phyloP scores from a whole-genome alignment of 495 filamentous ascomycete genomes.

The Annulohypoxylon bovei region DNA sequence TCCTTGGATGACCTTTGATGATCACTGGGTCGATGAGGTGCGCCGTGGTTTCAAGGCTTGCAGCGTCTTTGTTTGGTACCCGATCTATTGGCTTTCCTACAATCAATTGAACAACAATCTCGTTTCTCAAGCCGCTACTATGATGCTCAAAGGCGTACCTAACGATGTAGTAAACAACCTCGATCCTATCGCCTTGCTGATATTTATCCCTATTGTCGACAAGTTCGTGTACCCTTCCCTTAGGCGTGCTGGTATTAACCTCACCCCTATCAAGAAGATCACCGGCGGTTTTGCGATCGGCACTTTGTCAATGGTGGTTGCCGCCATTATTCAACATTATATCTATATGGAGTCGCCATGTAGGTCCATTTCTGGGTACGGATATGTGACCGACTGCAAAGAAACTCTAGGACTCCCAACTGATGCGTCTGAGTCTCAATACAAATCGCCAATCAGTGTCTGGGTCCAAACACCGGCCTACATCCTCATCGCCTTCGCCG shows the following conservation, averaged over 20 bases:
- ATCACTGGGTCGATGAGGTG: conserved; percentile 79
- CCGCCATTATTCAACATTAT: conserved; percentile 72
- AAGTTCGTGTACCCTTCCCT: conserved; percentile 73
- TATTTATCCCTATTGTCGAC: conserved; percentile 82
- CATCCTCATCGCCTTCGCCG: conserved; percentile 33
- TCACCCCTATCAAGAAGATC: conserved; percentile 80
- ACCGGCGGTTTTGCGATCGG: conserved; percentile 71
- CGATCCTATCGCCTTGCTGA: conserved; percentile 78
- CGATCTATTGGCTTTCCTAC: conserved; percentile 63
- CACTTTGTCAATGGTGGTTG: conserved; percentile 70
- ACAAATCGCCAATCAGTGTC: conserved; percentile 57
- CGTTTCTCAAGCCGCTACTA: conserved; percentile 77
- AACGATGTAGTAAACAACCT: conserved; percentile 85
- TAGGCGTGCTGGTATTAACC: conserved; percentile 68
- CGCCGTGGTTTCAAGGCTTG: conserved; percentile 74
- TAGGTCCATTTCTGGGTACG: conserved; percentile 51
- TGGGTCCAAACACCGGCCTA: conserved; percentile 40
- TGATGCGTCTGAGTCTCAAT: conserved; percentile 31
- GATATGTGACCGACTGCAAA: conserved; percentile 54
- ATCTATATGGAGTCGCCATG: conserved; percentile 73
- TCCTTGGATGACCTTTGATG: conserved; percentile 77
- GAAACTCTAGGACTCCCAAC: conserved; percentile 28
- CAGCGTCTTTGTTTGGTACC: conserved; percentile 70
- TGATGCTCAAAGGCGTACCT: conserved; percentile 75
- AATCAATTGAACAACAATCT: conserved; percentile 71